Evolutionary conservation across 2,329 filamentous ascomycete species (phyloP), one percentile per base, ranked within the genome.

Genomic region (Claviceps maximensis): DNA sequence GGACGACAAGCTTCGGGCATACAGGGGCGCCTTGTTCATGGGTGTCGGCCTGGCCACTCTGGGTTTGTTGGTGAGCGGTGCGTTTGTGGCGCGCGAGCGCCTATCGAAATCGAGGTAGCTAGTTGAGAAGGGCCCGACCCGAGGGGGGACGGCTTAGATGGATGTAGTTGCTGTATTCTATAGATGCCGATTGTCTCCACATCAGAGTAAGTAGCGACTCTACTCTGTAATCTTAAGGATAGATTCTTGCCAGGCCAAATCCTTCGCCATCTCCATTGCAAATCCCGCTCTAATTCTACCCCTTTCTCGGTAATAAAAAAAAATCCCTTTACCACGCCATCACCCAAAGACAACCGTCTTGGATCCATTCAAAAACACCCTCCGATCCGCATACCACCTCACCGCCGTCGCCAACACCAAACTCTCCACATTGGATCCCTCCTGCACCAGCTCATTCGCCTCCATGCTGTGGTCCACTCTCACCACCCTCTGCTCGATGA

Each of bases 371-470:
- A 91, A 70, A 63, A 93, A 85, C 31, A 93, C 82, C 53, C 83
- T 76, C 63, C 81, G 77, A 76, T 93, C 86, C 25, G 84, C 83
- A 70, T 86, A 87, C 83, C 86, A 90, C 72, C 89, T 87, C 52
- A 93, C 87, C 0, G 87, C 87, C 3, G 86, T 82, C 3, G 86
- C 87, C 59, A 93, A 69, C 7, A 90, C 87, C 68, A 89, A 86
- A 64, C 84, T 89, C 76, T 93, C 87, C 10, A 91, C 84, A 59
- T 89, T 90, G 60, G 84, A 87, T 13, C 87, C 87, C 65, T 89
- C 86, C 61, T 87, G 83, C 2, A 87, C 84, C 63, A 91, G 68
- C 65, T 85, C 81, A 73, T 86, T 87, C 19, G 87, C 77, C 61
- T 78, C 83, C 79, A 89, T 80, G 59, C 75, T 78, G 69, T 93